Evolutionary conservation across 1,284 basidiomycete species (phyloP), one percentile per base, ranked within the genome.

Genomic region (Heliocybe sulcata): DNA sequence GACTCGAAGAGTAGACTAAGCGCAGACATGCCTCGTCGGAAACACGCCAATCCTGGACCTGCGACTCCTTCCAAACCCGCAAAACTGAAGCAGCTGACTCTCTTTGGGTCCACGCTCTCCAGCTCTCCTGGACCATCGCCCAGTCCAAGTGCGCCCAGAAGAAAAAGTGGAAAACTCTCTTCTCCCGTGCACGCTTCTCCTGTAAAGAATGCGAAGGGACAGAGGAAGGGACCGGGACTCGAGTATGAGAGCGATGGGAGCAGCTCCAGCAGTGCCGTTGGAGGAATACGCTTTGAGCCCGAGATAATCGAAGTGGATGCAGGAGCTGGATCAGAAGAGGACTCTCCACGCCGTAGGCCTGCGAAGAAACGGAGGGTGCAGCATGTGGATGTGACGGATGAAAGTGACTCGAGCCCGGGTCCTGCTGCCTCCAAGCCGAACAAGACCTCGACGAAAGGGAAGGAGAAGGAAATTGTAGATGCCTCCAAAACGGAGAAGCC

Each of bases 301-400:
- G 31, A 49, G 31, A 20, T 31, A n/a, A 31, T 50, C 22, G 45
- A 25, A 20, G 20, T 50, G 53, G 12, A 26, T 27, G 19, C 6
- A 9, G 38, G n/a, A n/a, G 38, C 16, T 52, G 51, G 27, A 10
- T 52, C 51, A 14, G 64, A 67, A 26, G 59, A 63, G 22, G 58
- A 59, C 2, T 68, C 64, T 14, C 71, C 68, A 38, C 66, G 66
- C 52, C 69, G 64, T 47, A 71, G 69, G 27, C 59, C 61, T n/a
- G 55, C 63, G 50, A 64, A 58, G 58, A 73, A 67, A 56, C 72
- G 73, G 27, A 79, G 77, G 60, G 6, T 49, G 53, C 26, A 26
- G 10, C 26, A 29, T 26, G 29, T 8, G 45, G 25, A 54, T 33
- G 45, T 25, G 25, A 23, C 45, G 19, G 45, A 25, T 26, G 45